A percentile compares a stretch with the other conserved stretches of the same genome.
phyloP scores from a whole-genome alignment of 2,329 filamentous ascomycete genomes.

The Botrytis elliptica region DNA sequence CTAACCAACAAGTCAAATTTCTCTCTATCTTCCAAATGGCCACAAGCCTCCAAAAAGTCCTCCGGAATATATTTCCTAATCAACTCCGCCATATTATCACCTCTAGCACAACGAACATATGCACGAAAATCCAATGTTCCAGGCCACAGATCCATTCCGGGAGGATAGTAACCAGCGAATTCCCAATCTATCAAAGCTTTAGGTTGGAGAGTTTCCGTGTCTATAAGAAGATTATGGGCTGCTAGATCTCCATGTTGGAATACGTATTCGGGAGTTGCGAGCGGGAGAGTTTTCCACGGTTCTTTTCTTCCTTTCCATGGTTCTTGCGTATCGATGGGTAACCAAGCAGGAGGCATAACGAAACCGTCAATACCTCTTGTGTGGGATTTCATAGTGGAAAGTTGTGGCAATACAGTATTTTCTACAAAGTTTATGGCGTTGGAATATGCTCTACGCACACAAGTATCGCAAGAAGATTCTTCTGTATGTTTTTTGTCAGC shows the following conservation, averaged over 20 bases:
- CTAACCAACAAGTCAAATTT: not conserved
- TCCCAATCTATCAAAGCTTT: not conserved
- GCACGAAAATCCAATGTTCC: not conserved
- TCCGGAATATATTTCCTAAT: not conserved
- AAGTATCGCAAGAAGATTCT: not conserved
- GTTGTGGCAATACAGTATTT: not conserved
- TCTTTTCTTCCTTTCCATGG: not conserved
- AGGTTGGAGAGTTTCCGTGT: not conserved
- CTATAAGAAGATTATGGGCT: not conserved
- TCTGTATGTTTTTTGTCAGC: not conserved
- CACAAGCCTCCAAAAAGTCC: not conserved
- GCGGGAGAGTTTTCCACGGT: not conserved
- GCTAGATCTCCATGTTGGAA: not conserved
- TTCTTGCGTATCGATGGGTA: not conserved
- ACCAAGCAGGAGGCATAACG: not conserved
- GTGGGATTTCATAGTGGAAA: not conserved
- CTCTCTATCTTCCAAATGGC: not conserved
- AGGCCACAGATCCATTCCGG: not conserved
- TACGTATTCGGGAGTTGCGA: not conserved
- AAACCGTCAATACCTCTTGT: not conserved
- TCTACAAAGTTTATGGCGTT: not conserved
- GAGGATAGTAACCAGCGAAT: not conserved
- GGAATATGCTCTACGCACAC: not conserved
- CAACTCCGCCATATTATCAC: not conserved
- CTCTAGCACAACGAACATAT: not conserved